These are phyloP conservation scores for Salix udensis DNA, from an alignment of 345 rosid species.

Conservation along the genomic window DNA sequence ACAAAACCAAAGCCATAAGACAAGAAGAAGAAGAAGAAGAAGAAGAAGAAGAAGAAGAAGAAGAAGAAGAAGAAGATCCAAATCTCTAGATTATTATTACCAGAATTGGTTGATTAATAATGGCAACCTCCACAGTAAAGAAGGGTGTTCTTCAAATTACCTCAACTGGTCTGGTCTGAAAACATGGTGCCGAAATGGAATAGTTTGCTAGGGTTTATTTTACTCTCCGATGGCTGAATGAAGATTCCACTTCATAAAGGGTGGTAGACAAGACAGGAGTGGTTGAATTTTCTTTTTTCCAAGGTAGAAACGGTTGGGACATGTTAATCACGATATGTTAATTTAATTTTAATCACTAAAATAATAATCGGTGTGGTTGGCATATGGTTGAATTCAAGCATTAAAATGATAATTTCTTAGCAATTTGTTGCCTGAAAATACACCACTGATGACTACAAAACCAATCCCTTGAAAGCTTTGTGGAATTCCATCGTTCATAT, in stretches of 20 bases:
- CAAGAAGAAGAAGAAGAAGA: no score
- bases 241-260: constrained; percentile 4
- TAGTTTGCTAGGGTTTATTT: background rate
- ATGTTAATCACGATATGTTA: background rate
- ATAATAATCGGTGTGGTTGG: constrained; percentile 10
- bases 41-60: no score
- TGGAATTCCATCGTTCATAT: background rate
- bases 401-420: background rate
- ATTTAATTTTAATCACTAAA: background rate
- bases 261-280: background rate
- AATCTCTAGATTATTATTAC: no score
- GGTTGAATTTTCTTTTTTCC: background rate
- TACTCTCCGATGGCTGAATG: background rate
- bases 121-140: no score
- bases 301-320: background rate
- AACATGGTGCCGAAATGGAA: background rate
- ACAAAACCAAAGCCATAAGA: no score
- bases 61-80: no score
- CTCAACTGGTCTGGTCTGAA: no score
- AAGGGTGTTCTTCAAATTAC: no score
- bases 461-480: background rate
- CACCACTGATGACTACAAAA: background rate
- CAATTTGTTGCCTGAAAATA: background rate
- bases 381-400: constrained; percentile 4
- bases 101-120: no score